These are phyloP conservation scores for Pichia thaimueangensis DNA, from an alignment of 805 yeast species.

Conservation along the genomic window DNA sequence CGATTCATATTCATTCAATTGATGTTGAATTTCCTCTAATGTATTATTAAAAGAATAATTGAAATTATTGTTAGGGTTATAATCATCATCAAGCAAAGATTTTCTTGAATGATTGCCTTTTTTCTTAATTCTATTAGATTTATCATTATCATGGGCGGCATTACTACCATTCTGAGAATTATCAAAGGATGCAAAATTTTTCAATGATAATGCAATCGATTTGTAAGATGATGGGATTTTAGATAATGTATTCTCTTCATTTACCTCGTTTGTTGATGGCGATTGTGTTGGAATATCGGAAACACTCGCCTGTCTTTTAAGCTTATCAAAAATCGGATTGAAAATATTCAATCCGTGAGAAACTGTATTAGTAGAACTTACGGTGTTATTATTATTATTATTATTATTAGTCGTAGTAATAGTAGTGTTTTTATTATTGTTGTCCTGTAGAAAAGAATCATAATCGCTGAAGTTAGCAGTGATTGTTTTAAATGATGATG, in stretches of 20 bases:
- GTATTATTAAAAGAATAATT: slow-evolving; percentile 29
- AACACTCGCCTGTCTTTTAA: slow-evolving; percentile 13
- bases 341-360: slow-evolving; percentile 15
- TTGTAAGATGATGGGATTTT: slow-evolving; percentile 8
- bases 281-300: neutral
- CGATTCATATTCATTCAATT: slow-evolving; percentile 16
- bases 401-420: neutral
- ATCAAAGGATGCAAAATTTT: slow-evolving; percentile 1
- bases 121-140: neutral
- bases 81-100: slow-evolving; percentile 22
- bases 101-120: neutral
- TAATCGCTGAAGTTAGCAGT: slow-evolving; percentile 1
- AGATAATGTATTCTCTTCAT: neutral
- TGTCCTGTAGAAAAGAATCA: neutral
- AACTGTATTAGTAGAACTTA: neutral
- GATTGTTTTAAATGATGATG: neutral
- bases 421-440: neutral
- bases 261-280: neutral
- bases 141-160: too few species aligned
- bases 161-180: too few species aligned
- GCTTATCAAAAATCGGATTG: slow-evolving; percentile 19
- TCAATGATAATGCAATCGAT: slow-evolving; percentile 7
- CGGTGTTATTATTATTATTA: neutral
- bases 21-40: slow-evolving; percentile 29
- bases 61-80: slow-evolving; percentile 27